phyloP scores from a whole-genome alignment of 768 basidiomycete species.

The Kwoniella heveanensis region DNA sequence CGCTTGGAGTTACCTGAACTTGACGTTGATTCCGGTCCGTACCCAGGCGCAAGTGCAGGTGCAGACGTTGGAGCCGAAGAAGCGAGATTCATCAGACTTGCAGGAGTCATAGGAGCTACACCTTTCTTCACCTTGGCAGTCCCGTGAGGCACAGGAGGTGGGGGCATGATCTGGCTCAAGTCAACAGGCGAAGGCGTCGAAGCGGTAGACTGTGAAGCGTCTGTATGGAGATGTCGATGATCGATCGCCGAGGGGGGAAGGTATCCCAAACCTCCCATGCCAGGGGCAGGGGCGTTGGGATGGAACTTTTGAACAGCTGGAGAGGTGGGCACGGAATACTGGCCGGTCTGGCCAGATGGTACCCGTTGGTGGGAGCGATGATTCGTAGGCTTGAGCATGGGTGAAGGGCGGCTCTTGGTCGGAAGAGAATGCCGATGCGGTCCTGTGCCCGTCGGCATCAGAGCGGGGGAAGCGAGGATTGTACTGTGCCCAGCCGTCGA shows the following conservation, averaged over 20 bases:
- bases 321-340: constrained; percentile 32
- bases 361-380: constrained; percentile 31
- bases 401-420: constrained; percentile 47
- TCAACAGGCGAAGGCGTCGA: constrained; percentile 81
- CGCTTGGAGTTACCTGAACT: neutral
- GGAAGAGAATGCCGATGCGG: constrained; percentile 43
- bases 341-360: constrained; percentile 21
- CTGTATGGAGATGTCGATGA: constrained; percentile 13
- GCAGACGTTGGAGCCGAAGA: constrained; percentile 60
- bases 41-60: too few species aligned
- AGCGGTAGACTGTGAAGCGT: constrained; percentile 21
- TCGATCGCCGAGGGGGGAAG: constrained; percentile 41
- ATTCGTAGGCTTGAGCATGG: constrained; percentile 53
- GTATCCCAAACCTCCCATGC: constrained; percentile 25
- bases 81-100: constrained; percentile 85
- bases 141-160: constrained; percentile 64
- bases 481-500: constrained; percentile 15
- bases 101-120: constrained; percentile 77
- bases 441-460: constrained; percentile 22
- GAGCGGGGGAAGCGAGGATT: constrained; percentile 18
- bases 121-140: constrained; percentile 47
- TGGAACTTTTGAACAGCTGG: constrained; percentile 31
- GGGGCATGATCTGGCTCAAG: constrained; percentile 69
- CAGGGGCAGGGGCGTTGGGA: constrained; percentile 14
- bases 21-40: neutral